Conservation (phyloP, 108 stramenopile species). For the Thalassiosira profunda region DNA sequence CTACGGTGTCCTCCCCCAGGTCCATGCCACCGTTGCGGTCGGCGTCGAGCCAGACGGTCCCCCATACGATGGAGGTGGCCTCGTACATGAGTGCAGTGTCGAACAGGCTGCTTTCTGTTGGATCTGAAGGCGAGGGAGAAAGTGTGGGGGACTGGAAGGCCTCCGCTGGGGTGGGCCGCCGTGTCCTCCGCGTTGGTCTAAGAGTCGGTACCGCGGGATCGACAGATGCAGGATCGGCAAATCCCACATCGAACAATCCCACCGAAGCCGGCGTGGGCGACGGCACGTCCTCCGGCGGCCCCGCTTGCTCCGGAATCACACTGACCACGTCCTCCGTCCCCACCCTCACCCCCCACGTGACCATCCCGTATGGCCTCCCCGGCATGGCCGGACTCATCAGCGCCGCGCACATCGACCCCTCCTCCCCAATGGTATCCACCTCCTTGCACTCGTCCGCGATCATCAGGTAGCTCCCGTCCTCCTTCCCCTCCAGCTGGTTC, state of each 20-base stretch:
- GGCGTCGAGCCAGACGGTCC: constrained; percentile 34
- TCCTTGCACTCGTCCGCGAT: neutral
- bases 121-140: no score
- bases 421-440: neutral
- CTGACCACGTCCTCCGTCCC: constrained; percentile 60
- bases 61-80: constrained; percentile 16
- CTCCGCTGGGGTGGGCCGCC: no score
- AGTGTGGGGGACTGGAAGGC: no score
- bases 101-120: neutral
- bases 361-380: constrained; percentile 29
- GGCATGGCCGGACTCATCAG: constrained; percentile 18
- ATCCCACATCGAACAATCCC: neutral
- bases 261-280: neutral
- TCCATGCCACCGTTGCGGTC: constrained; percentile 25
- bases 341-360: constrained; percentile 35
- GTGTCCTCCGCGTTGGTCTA: neutral
- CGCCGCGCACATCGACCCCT: constrained; percentile 4
- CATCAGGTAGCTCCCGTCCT: constrained; percentile 1
- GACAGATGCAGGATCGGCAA: no score
- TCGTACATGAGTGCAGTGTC: neutral
- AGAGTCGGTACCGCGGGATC: no score
- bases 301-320: no score
- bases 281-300: neutral
- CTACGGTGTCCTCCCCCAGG: constrained; percentile 12
- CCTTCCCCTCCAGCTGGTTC: constrained; percentile 21